phyloP scores from a whole-genome alignment of 2,329 filamentous ascomycete species.

The Aspergillus oerlinghausenensis region DNA sequence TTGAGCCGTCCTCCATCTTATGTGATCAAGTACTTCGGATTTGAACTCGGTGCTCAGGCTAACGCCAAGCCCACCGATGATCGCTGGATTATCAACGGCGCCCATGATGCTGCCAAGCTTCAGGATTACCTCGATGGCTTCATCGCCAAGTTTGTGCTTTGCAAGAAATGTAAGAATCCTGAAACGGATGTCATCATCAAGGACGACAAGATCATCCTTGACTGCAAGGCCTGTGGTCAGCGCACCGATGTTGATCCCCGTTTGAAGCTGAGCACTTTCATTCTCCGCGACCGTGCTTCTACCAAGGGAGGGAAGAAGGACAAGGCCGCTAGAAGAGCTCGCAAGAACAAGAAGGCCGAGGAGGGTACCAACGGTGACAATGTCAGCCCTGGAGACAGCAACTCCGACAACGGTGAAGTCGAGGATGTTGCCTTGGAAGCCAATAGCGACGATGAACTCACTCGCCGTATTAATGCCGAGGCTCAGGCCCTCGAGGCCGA shows the following conservation, averaged over 20 bases:
- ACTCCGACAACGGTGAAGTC: conserved; percentile 55
- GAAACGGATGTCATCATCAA: conserved; percentile 96
- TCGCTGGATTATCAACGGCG: conserved; percentile 99
- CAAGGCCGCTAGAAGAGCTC: conserved; percentile 90
- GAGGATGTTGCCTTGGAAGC: conserved; percentile 64
- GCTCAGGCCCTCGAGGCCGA: conserved; percentile 68
- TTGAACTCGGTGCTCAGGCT: conserved; percentile 97
- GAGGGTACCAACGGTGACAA: conserved; percentile 54
- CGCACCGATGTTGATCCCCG: conserved; percentile 86
- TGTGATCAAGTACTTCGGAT: conserved; percentile 99
- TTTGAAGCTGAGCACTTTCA: conserved; percentile 94
- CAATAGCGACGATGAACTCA: conserved; percentile 87
- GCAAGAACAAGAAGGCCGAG: conserved; percentile 63
- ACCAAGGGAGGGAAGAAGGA: conserved; percentile 93
- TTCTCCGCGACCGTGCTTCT: conserved; percentile 82
- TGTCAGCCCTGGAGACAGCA: conserved; percentile 62
- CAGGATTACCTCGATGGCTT: conserved; percentile 98
- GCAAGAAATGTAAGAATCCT: conserved; percentile 99
- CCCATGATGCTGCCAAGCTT: conserved; percentile 89
- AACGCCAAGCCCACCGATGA: conserved; percentile 96
- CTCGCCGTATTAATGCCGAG: conserved; percentile 64
- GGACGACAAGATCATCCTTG: conserved; percentile 83
- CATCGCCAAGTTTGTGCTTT: conserved; percentile 97
- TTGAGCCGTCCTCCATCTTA: conserved; percentile 89
- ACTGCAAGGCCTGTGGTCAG: conserved; percentile 98